These are phyloP conservation scores for Aureobasidium lini DNA, from an alignment of 2,329 filamentous ascomycete genomes.

Conservation along the genomic window DNA sequence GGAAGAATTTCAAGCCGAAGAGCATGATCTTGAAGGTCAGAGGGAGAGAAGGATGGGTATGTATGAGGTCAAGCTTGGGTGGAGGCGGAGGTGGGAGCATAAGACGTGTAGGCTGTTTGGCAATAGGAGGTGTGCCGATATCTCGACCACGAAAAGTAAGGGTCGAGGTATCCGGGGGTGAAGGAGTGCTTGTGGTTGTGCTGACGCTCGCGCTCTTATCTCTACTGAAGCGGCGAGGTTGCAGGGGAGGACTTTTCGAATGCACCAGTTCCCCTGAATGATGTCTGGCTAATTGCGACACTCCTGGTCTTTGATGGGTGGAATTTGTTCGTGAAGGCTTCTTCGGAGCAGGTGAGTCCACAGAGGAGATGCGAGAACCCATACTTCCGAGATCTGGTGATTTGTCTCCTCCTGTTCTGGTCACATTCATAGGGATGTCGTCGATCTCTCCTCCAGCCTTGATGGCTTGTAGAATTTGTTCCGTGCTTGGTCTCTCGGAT, in stretches of 20 bases:
- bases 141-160: conserved; percentile 1
- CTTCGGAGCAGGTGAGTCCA: conserved; percentile 30
- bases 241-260: background rate
- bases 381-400: conserved; percentile 22
- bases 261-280: background rate
- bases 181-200: background rate
- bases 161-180: conserved; percentile 15
- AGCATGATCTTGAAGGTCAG: conserved; percentile 45
- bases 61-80: conserved; percentile 26
- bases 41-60: conserved; percentile 28
- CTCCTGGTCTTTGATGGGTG: conserved; percentile 16
- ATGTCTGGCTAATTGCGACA: conserved; percentile 12
- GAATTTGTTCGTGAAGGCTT: conserved; percentile 19
- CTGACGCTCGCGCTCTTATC: conserved; percentile 1
- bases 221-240: background rate
- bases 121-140: conserved; percentile 4
- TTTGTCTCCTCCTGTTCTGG: conserved; percentile 28
- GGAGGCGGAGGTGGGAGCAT: conserved; percentile 30
- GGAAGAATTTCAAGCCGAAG: conserved; percentile 62
- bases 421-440: conserved; percentile 13
- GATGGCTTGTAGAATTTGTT: conserved; percentile 74
- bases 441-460: conserved; percentile 54
- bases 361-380: conserved; percentile 35
- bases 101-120: conserved; percentile 25
- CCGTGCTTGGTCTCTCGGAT: conserved; percentile 69